Base-by-base conservation (phyloP, 1,284 basidiomycete genomes). In the Amanita bisporigera region DNA sequence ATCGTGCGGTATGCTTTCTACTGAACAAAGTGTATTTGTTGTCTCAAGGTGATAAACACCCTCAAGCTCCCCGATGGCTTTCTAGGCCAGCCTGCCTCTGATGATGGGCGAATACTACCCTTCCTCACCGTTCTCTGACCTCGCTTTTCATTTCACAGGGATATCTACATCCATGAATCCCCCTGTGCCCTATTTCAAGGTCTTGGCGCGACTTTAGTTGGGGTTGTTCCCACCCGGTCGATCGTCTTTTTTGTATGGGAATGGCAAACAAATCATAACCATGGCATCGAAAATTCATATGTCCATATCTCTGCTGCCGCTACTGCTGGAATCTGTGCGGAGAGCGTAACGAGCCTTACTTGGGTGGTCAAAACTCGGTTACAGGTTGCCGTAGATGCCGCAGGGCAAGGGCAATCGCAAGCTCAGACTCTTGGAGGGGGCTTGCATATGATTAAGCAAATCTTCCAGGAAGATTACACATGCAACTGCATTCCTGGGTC, bases 181-280 rank as follows among this genome's bases (percentile, higher is more conserved):
- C 88, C 93, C 1, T 85, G 90, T 9, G 97, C 97, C 0, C 83
- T 99, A 1, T 99, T 99, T 85, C 96, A 94, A 77, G 97, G 97
- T 61, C 87, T 99, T 3, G 96, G 95, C 0, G 96, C 98, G 1
- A 98, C 96, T 0, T 85, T 99, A 0, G 95, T 97, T 33, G 98
- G 98, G 65, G 97, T 95, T 65, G 89, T 99, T 43, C 98, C 98
- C 0, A 97, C 97, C 0, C 88, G 95, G 63, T 96, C 96, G 9
- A 99, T 99, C 84, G 97, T 98, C 81, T 99, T 99, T 81, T 99
- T 94, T 85, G 17, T 99, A 99, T 74, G 98, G 97, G 24, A 99
- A 98, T 74, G 96, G 96, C 61, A 99, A 99, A 80, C 91, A 91
- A 52, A 81, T 97, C 68, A 92, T 98, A 95, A 97, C 76, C 74